Percentiles rank a stretch among this genome's conserved stretches.
Conservation (phyloP, 2,329 filamentous ascomycete genomes). For the Aspergillus eucalypticola region DNA sequence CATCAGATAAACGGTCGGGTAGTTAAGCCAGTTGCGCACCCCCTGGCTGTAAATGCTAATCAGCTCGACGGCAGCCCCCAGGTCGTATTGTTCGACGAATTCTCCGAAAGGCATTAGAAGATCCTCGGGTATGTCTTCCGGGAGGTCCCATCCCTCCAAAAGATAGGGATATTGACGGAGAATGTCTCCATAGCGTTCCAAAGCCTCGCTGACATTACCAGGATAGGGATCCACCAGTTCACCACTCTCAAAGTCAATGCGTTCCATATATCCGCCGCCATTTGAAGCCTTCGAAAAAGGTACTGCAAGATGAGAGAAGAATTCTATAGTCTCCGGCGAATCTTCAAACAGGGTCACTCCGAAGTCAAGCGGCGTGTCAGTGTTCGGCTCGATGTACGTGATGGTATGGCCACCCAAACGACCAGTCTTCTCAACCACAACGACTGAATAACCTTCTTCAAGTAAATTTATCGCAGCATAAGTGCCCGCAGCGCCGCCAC, state of each 20-base stretch:
- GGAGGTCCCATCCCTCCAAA: conserved; percentile 25
- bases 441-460: conserved; percentile 27
- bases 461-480: conserved; percentile 32
- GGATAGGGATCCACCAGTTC: conserved; percentile 15
- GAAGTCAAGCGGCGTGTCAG: conserved; percentile 26
- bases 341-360: conserved; percentile 31
- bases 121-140: conserved; percentile 32
- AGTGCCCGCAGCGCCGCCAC: conserved; percentile 31
- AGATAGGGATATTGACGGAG: conserved; percentile 29
- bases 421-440: conserved; percentile 29
- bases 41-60: conserved; percentile 24
- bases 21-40: conserved; percentile 22
- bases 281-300: not conserved
- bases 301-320: conserved; percentile 28
- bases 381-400: conserved; percentile 27
- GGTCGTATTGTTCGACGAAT: conserved; percentile 29
- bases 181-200: conserved; percentile 18
- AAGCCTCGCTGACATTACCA: conserved; percentile 12
- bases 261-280: not conserved
- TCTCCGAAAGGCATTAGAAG: conserved; percentile 31
- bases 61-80: conserved; percentile 21
- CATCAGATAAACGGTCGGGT: conserved; percentile 26
- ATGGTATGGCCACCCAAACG: conserved; percentile 30
- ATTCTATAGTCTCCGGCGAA: conserved; percentile 20
- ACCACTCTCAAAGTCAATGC: conserved; percentile 27